phyloP scores from a whole-genome alignment of 768 basidiomycete genomes.

The Krasilnikovozyma curviuscula region DNA sequence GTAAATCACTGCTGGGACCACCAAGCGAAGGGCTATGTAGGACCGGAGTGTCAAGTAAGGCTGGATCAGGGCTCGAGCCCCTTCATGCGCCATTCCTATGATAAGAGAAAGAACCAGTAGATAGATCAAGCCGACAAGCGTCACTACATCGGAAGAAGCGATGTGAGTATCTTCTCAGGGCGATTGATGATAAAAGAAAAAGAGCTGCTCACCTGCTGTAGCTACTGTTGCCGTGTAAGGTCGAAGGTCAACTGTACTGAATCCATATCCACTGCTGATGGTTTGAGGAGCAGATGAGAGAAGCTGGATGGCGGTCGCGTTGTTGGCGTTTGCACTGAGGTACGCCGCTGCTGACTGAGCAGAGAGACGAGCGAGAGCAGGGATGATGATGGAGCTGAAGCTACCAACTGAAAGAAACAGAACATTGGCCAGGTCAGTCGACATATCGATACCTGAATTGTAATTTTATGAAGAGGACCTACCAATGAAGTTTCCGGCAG shows the following conservation, averaged over 20 bases:
- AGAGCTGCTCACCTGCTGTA: too few species aligned
- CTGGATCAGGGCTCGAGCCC: neutral
- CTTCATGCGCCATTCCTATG: neutral
- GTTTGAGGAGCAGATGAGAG: constrained; percentile 30
- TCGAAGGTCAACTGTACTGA: constrained; percentile 28
- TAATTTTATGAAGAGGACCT: too few species aligned
- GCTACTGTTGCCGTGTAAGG: constrained; percentile 29
- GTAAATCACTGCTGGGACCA: too few species aligned
- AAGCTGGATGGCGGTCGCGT: constrained; percentile 28
- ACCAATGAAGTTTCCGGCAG: constrained; percentile 28
- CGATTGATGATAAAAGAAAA: too few species aligned
- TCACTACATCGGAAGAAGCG: too few species aligned
- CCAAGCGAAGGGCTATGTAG: too few species aligned
- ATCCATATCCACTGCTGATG: constrained; percentile 25
- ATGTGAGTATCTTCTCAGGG: too few species aligned
- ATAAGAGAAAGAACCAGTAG: constrained; percentile 19
- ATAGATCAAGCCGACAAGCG: constrained; percentile 31
- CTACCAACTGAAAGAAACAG: constrained; percentile 13
- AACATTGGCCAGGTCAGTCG: too few species aligned
- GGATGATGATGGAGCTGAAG: neutral
- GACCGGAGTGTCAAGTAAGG: constrained; percentile 28
- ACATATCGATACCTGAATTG: too few species aligned
- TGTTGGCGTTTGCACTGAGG: constrained; percentile 18
- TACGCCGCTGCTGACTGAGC: neutral
- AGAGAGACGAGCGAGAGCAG: constrained; percentile 5